Evolutionary conservation across 2,329 filamentous ascomycete species (phyloP).

Genomic region (Neonectria faginata): DNA sequence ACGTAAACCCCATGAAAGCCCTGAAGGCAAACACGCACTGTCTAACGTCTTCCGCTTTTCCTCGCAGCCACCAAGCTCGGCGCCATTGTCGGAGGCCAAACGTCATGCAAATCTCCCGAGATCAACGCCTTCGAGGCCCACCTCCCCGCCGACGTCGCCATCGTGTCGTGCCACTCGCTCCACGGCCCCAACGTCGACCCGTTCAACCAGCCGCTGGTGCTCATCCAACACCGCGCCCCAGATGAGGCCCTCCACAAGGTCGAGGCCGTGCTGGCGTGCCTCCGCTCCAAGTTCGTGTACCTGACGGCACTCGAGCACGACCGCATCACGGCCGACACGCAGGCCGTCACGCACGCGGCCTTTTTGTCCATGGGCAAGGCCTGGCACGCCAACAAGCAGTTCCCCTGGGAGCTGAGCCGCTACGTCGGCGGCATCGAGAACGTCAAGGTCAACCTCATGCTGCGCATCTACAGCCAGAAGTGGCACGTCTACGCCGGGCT

Average conservation of each 20-base stretch:
- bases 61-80: conserved; percentile 87
- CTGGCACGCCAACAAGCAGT: conserved; percentile 95
- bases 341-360: conserved; percentile 96
- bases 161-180: conserved; percentile 95
- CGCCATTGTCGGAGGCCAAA: conserved; percentile 96
- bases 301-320: conserved; percentile 91
- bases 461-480: conserved; percentile 98
- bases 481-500: conserved; percentile 99
- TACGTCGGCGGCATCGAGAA: conserved; percentile 99
- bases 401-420: conserved; percentile 95
- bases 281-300: conserved; percentile 87
- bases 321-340: conserved; percentile 96
- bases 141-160: conserved; percentile 88
- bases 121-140: conserved; percentile 92
- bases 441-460: conserved; percentile 97
- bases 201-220: conserved; percentile 87
- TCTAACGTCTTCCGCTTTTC: conserved; percentile 17
- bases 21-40: background rate
- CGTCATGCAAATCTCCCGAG: conserved; percentile 97
- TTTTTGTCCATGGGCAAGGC: conserved; percentile 98
- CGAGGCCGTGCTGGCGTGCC: conserved; percentile 82
- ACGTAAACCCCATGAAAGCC: conserved; percentile 11
- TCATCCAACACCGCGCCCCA: conserved; percentile 93
- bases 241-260: conserved; percentile 82
- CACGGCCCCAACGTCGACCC: conserved; percentile 93